Evolutionary conservation across 495 filamentous ascomycete genomes (phyloP).

Genomic region (Hapsidospora chrysogenum): DNA sequence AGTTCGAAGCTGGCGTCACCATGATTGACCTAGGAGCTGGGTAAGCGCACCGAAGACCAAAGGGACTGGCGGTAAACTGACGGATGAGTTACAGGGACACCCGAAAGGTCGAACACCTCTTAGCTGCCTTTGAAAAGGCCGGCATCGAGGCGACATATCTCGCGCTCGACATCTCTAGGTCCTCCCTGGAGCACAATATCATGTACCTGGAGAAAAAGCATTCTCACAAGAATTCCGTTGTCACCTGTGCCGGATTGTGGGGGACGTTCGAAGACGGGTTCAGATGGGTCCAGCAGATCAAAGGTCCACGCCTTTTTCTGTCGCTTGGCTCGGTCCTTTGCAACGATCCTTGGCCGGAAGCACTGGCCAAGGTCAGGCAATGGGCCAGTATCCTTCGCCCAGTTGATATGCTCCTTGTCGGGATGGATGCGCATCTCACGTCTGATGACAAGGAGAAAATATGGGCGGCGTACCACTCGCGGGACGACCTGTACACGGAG

Average conservation of each 20-base stretch:
- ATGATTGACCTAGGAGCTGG: slow-evolving; percentile 3
- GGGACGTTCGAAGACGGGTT: slow-evolving; percentile 2
- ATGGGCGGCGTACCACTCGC: slow-evolving; percentile 1
- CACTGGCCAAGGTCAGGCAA: neutral
- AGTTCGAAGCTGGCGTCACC: neutral
- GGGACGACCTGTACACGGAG: neutral
- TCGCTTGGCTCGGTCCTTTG: slow-evolving; percentile 4
- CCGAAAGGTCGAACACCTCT: slow-evolving; percentile 3
- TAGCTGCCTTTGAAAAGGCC: neutral
- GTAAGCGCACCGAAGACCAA: neutral
- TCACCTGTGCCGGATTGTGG: slow-evolving; percentile 2
- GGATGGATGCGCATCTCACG: slow-evolving; percentile 2
- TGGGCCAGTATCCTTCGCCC: slow-evolving; percentile 1
- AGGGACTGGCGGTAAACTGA: too few relatives aligned
- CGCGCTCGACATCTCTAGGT: slow-evolving; percentile 4
- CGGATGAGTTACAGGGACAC: slow-evolving; percentile 1
- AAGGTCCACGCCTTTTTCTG: slow-evolving; percentile 1
- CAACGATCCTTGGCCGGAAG: slow-evolving; percentile 2
- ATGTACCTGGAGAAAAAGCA: neutral
- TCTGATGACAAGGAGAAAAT: neutral
- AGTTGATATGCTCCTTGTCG: slow-evolving; percentile 1
- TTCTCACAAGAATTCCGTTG: neutral
- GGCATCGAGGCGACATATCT: neutral
- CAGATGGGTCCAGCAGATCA: neutral
- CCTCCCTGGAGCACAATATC: slow-evolving; percentile 1